These are phyloP conservation scores for Solanum ossicruentum DNA, from an alignment of 257 asterid genomes.

Conservation along the genomic window DNA sequence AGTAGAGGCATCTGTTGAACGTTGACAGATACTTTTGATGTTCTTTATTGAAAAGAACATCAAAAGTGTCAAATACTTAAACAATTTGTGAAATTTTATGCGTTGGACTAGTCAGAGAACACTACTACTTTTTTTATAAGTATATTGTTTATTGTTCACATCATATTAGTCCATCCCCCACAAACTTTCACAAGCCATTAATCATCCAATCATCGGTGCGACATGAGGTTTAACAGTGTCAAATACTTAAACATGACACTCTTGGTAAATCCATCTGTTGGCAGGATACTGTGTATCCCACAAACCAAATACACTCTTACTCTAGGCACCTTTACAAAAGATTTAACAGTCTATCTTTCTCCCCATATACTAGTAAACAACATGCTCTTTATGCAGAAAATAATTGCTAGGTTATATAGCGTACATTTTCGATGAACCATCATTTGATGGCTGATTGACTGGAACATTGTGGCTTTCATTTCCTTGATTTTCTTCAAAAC, in stretches of 20 bases:
- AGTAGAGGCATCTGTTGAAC: not conserved
- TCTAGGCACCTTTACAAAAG: not conserved
- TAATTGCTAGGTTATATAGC: not conserved
- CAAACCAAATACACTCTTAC: not conserved
- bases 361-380: not conserved
- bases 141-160: not conserved
- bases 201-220: not conserved
- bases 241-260: not conserved
- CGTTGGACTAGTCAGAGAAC: not conserved
- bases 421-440: constrained; percentile 27
- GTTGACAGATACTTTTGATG: not conserved
- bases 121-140: not conserved
- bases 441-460: constrained; percentile 5
- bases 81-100: not conserved
- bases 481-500: constrained; percentile 35
- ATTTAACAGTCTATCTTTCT: not conserved
- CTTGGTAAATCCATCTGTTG: not conserved
- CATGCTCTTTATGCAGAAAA: not conserved
- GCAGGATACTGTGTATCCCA: not conserved
- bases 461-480: constrained; percentile 6
- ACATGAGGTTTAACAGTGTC: not conserved
- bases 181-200: not conserved
- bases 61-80: too few relatives aligned
- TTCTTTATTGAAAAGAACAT: too few relatives aligned
- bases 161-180: not conserved